phyloP scores from a whole-genome alignment of 257 asterid genomes.

The Gardenia jasminoides region DNA sequence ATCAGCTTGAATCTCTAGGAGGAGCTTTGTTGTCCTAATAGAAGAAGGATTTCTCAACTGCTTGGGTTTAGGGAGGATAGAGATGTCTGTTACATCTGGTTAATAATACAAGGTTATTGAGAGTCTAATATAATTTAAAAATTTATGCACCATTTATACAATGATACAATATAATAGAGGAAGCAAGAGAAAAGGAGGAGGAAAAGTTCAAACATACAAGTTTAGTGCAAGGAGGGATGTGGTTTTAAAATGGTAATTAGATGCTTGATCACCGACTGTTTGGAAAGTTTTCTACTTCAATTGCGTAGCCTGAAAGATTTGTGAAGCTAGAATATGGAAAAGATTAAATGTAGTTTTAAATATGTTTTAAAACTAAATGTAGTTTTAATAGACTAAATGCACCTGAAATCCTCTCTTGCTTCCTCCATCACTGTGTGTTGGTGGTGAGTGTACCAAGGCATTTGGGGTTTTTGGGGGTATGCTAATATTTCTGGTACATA shows the following conservation, averaged over 20 bases:
- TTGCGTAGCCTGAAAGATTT: not conserved
- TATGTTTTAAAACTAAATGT: slow-evolving; percentile 1
- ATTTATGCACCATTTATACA: not conserved
- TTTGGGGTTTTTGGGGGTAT: not conserved
- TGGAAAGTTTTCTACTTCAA: too few relatives aligned
- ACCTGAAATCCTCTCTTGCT: not conserved
- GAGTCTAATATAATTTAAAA: not conserved
- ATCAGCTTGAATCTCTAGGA: not conserved
- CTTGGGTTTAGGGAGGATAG: not conserved
- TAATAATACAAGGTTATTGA: not conserved
- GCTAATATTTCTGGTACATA: not conserved
- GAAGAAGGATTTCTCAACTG: not conserved
- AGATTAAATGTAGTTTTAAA: not conserved
- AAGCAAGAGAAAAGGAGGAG: not conserved
- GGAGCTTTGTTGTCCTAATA: not conserved
- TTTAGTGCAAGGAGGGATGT: not conserved
- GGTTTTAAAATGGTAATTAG: not conserved
- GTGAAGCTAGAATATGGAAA: not conserved
- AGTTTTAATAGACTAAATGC: too few relatives aligned
- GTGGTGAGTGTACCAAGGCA: not conserved
- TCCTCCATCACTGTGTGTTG: not conserved
- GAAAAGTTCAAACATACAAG: not conserved
- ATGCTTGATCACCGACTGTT: not conserved
- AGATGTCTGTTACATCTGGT: not conserved
- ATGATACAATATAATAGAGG: not conserved